Evolutionary conservation across 192 early-diverging fungal genomes (phyloP), one percentile per base, ranked within the genome.

Genomic region (Backusella circina): DNA sequence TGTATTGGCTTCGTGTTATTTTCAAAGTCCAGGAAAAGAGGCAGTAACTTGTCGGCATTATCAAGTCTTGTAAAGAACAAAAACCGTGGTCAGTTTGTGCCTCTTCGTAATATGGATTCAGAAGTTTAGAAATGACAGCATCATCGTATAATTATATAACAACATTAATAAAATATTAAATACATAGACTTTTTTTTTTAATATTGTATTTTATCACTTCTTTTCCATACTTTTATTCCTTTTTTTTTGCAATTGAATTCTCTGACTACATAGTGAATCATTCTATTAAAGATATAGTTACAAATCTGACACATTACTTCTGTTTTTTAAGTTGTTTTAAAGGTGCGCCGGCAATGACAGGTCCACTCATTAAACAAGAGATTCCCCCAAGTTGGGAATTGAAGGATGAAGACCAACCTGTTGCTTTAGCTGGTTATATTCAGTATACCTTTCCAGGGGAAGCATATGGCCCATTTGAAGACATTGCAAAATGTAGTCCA

Each of bases 61-160:
- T 77, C 76, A 8, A 47, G 23, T 35, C 36, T 77, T 64, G 65
- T 80, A 15, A 61, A 71, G 51, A 57, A 75, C n/a, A 37, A 66
- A 10, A 51, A 54, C 31, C 65, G 79, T 69, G 79, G 71, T 30
- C 75, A 68, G 31, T 80, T 80, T 69, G 54, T 73, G 15, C 79
- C 75, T 47, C 66, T 80, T 36, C 74, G 71, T 39, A 70, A 76
- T 68, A 47, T 76, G 54, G 79, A 80, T 41, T 28, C 76, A 8
- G 23, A 74, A 26, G 23, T 57, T 30, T 73, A 61, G 37, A 61
- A 61, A 61, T 13, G n/a, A 32, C 33, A 35, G 18, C 44, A 47
- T 1, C 4, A 6, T n/a, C 18, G 7, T 47, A 35, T 36, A 21
- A 67, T 67, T 21, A 67, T 21, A 67, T 36, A 68, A n/a, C 36